Percentiles rank a stretch among this genome's conserved stretches.
phyloP scores from a whole-genome alignment of 257 asterid genomes.

The Solanum appendiculatum region DNA sequence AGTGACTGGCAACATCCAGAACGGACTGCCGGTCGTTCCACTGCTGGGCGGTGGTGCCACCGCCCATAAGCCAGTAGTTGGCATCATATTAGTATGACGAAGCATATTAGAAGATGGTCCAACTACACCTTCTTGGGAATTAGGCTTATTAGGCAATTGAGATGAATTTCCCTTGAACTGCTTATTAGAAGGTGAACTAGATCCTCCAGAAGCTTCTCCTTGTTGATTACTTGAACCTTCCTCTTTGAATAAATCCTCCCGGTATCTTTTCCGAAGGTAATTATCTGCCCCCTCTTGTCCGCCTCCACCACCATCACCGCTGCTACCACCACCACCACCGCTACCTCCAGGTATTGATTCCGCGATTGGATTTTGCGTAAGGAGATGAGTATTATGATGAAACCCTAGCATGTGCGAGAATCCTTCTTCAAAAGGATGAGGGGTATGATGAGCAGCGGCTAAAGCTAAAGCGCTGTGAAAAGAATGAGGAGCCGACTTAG shows the following conservation, averaged over 20 bases:
- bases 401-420: constrained; percentile 68
- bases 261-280: constrained; percentile 53
- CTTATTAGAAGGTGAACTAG: constrained; percentile 45
- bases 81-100: constrained; percentile 33
- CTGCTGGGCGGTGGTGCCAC: constrained; percentile 13
- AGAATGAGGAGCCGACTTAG: constrained; percentile 58
- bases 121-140: constrained; percentile 9
- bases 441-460: constrained; percentile 16
- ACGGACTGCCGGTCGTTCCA: constrained; percentile 13
- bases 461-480: constrained; percentile 50
- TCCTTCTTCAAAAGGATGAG: constrained; percentile 40
- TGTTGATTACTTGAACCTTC: constrained; percentile 25
- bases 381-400: constrained; percentile 31
- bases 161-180: constrained; percentile 23
- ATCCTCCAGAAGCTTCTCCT: constrained; percentile 26
- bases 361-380: constrained; percentile 30
- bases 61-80: constrained; percentile 56
- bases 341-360: constrained; percentile 20
- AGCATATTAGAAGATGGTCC: constrained; percentile 27
- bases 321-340: constrained; percentile 22
- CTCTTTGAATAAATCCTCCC: constrained; percentile 64
- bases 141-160: constrained; percentile 18
- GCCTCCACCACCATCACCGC: constrained; percentile 17
- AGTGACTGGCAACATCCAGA: constrained; percentile 59
- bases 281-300: constrained; percentile 36